Conservation (phyloP, 345 rosid genomes). For the Rhodamnia argentea region DNA sequence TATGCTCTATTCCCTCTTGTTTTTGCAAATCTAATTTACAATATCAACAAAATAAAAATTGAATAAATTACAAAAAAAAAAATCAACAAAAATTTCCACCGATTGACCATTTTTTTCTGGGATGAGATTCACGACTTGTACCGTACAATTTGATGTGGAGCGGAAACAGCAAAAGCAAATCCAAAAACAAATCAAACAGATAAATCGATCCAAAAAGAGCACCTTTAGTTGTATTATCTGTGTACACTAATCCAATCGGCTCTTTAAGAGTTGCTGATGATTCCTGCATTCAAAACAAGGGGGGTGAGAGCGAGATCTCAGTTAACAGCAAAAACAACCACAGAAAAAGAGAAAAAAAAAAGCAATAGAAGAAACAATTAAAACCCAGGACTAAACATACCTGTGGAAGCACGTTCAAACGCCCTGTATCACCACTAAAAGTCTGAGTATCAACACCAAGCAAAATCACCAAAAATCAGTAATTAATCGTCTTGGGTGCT, state of each 20-base stretch:
- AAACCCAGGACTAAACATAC: slow-evolving; percentile 11
- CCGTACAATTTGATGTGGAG: neutral
- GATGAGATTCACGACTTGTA: neutral
- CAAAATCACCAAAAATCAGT: neutral
- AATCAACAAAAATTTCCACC: neutral
- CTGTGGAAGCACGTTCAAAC: slow-evolving; percentile 66
- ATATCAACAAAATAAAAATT: neutral
- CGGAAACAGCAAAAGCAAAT: neutral
- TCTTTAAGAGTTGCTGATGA: slow-evolving; percentile 35
- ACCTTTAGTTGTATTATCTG: slow-evolving; percentile 33
- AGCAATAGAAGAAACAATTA: neutral
- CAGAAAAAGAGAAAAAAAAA: neutral
- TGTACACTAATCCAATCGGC: slow-evolving; percentile 46
- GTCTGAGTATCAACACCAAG: slow-evolving; percentile 24
- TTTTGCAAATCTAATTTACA: slow-evolving; percentile 10
- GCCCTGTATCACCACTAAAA: slow-evolving; percentile 37
- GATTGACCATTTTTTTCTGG: neutral
- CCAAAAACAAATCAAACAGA: neutral
- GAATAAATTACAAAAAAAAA: neutral
- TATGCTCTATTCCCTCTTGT: slow-evolving; percentile 44
- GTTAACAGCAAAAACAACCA: neutral
- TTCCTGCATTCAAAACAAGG: slow-evolving; percentile 30
- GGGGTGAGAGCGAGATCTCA: slow-evolving; percentile 19
- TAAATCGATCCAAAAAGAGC: neutral
- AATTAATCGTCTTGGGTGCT: neutral